phyloP scores from a whole-genome alignment of 768 basidiomycete genomes.

The Suillus lakei region DNA sequence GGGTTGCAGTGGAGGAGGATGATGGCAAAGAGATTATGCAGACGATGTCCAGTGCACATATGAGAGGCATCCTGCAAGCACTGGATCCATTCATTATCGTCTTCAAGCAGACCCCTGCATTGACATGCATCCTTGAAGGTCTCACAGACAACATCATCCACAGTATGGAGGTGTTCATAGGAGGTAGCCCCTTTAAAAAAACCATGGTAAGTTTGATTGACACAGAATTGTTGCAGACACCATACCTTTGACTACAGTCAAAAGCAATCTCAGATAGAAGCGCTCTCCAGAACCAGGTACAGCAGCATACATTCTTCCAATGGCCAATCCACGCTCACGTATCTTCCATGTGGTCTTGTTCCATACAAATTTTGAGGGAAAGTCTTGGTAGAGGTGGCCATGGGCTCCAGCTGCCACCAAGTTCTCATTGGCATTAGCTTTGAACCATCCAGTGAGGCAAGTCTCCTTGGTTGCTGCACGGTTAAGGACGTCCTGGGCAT shows the following conservation, averaged over 20 bases:
- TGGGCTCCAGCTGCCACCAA: constrained; percentile 14
- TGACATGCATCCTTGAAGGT: too few species aligned
- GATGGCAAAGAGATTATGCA: too few species aligned
- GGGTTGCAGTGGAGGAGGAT: too few species aligned
- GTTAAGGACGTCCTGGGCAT: constrained; percentile 26
- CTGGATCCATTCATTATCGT: too few species aligned
- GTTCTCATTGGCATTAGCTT: constrained; percentile 29
- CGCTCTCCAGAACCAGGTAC: constrained; percentile 36
- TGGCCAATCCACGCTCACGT: constrained; percentile 23
- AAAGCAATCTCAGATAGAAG: constrained; percentile 45
- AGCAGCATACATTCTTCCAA: constrained; percentile 40
- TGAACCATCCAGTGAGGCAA: constrained; percentile 37
- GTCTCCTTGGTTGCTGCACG: constrained; percentile 24
- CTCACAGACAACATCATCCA: too few species aligned
- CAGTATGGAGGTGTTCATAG: too few species aligned
- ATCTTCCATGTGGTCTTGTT: constrained; percentile 24
- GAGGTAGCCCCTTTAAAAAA: too few species aligned
- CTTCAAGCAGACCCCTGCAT: too few species aligned
- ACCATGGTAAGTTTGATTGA: too few species aligned
- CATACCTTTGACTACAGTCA: constrained; percentile 41
- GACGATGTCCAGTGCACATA: too few species aligned
- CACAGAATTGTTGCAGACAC: too few species aligned
- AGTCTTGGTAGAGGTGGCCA: constrained; percentile 35
- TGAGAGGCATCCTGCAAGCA: too few species aligned
- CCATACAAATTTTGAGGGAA: neutral